Evolutionary conservation across 116 monocot genomes (phyloP).

Genomic region (Posidonia oceanica): DNA sequence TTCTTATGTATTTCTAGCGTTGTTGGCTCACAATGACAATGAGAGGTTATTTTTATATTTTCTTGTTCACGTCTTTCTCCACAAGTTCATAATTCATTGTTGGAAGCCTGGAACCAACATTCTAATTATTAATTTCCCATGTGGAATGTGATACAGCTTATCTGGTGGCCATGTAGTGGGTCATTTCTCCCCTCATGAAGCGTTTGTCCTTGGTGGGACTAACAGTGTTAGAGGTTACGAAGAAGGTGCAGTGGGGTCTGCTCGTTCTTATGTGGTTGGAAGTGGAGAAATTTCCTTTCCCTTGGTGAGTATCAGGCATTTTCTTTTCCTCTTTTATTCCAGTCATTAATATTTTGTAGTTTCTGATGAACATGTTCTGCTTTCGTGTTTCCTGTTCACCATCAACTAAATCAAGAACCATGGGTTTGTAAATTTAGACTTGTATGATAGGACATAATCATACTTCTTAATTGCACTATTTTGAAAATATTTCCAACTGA

Average conservation of each 20-base stretch:
- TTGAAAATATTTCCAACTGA: no score
- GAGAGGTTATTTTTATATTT: no score
- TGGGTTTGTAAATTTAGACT: no score
- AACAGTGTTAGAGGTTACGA: slow-evolving; percentile 96
- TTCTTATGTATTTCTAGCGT: no score
- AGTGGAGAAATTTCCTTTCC: slow-evolving; percentile 83
- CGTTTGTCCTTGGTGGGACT: slow-evolving; percentile 91
- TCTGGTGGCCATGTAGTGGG: slow-evolving; percentile 85
- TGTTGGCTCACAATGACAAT: no score
- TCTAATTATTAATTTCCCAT: background rate
- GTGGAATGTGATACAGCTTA: slow-evolving; percentile 33
- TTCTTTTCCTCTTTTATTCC: background rate
- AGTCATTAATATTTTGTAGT: background rate
- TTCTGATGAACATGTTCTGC: background rate
- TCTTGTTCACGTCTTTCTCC: no score
- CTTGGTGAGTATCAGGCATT: slow-evolving; percentile 39
- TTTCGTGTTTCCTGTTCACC: background rate
- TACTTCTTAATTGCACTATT: no score
- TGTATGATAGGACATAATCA: no score
- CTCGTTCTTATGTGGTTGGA: slow-evolving; percentile 67
- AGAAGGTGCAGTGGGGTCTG: slow-evolving; percentile 94
- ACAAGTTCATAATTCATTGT: background rate
- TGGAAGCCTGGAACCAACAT: background rate
- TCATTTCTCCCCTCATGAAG: slow-evolving; percentile 89
- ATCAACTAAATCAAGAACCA: no score